Evolutionary conservation across 768 basidiomycete species (phyloP).

Genomic region (Daedaleopsis nitida): DNA sequence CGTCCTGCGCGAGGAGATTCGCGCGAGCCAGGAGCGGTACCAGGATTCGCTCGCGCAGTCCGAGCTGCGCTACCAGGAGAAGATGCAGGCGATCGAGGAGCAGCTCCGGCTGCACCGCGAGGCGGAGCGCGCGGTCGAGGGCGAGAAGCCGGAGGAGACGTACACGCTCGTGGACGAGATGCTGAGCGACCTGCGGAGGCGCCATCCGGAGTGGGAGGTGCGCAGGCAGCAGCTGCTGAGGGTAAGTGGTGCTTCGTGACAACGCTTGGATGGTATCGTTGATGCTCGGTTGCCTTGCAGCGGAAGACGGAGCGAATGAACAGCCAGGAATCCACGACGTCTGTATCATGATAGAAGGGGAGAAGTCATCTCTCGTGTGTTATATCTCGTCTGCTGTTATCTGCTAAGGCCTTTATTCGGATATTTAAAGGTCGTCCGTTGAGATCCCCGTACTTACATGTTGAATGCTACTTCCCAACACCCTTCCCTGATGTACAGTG

Average conservation of each 20-base stretch:
- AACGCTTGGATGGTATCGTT: conserved; percentile 9
- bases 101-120: conserved; percentile 32
- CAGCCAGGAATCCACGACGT: conserved; percentile 1
- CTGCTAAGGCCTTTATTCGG: conserved; percentile 19
- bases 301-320: conserved; percentile 23
- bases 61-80: conserved; percentile 34
- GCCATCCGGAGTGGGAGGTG: conserved; percentile 64
- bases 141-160: conserved; percentile 11
- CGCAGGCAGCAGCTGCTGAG: conserved; percentile 52
- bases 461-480: too few species aligned
- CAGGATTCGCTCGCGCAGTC: conserved; percentile 25
- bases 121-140: conserved; percentile 39
- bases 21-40: conserved; percentile 26
- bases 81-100: conserved; percentile 40
- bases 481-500: too few species aligned
- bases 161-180: conserved; percentile 49
- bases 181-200: conserved; percentile 53
- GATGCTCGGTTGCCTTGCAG: conserved; percentile 10
- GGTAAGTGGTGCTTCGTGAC: conserved; percentile 36
- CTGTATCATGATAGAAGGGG: conserved; percentile 4
- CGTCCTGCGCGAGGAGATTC: conserved; percentile 35
- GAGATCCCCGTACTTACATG: neutral
- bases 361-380: conserved; percentile 10
- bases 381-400: conserved; percentile 9
- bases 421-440: conserved; percentile 21